phyloP scores from a whole-genome alignment of 352 stramenopile species.

The Aphanomyces euteiches region DNA sequence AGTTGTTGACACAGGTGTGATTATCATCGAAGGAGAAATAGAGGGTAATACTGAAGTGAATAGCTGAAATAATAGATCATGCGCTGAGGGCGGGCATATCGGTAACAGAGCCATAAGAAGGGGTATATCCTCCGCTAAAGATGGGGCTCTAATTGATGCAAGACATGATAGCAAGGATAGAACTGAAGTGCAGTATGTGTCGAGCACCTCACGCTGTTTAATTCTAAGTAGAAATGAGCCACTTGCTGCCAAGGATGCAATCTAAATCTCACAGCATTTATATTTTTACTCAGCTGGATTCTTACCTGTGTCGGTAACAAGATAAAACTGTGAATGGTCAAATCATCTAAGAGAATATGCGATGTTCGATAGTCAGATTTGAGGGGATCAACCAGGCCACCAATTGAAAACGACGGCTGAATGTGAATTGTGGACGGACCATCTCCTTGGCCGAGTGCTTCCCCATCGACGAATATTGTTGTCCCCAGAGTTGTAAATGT shows the following conservation, averaged over 20 bases:
- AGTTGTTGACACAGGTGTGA: background rate
- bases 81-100: background rate
- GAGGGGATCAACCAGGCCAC: constrained; percentile 7
- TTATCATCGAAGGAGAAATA: background rate
- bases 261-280: constrained; percentile 28
- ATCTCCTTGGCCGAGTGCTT: background rate
- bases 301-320: background rate
- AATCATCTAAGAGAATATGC: constrained; percentile 21
- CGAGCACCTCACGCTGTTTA: constrained; percentile 37
- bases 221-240: constrained; percentile 43
- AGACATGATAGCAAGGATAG: constrained; percentile 36
- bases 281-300: background rate
- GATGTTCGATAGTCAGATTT: constrained; percentile 4
- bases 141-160: constrained; percentile 1
- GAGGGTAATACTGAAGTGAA: constrained; percentile 5
- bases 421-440: background rate
- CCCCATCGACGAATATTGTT: constrained; percentile 7
- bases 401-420: constrained; percentile 26
- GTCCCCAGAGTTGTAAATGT: background rate
- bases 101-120: constrained; percentile 18
- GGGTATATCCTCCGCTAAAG: constrained; percentile 3
- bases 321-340: constrained; percentile 6
- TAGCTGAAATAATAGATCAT: constrained; percentile 7
- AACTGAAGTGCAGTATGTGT: constrained; percentile 37
- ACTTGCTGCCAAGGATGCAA: constrained; percentile 33